Evolutionary conservation across 306 rosid species (phyloP).

Genomic region (Citrullus mucosospermus): DNA sequence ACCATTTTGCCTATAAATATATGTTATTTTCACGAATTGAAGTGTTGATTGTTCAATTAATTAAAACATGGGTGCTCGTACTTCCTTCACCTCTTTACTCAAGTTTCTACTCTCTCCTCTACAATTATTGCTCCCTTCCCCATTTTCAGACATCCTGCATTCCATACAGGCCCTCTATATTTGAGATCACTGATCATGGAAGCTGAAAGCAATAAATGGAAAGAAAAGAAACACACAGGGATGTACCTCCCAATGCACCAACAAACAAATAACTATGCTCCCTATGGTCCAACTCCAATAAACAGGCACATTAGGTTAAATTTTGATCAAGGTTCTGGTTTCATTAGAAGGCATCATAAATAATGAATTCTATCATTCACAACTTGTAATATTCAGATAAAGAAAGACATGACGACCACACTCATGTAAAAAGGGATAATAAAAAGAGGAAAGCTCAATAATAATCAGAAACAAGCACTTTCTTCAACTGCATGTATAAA

Average conservation of each 20-base stretch:
- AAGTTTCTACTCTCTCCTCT: neutral
- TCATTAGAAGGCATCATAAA: neutral
- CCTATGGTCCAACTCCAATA: neutral
- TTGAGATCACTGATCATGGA: neutral
- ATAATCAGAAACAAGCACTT: neutral
- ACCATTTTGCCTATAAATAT: too few relatives aligned
- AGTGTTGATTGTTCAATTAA: neutral
- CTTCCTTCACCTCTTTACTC: neutral
- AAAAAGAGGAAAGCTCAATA: neutral
- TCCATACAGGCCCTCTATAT: neutral
- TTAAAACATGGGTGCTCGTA: neutral
- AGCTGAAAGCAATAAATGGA: neutral
- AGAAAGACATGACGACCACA: neutral
- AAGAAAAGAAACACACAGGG: neutral
- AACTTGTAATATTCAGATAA: neutral
- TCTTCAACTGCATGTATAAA: neutral
- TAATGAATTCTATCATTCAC: neutral
- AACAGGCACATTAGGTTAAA: neutral
- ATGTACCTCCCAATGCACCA: neutral
- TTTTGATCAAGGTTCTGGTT: neutral
- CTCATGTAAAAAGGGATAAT: neutral
- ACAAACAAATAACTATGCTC: neutral
- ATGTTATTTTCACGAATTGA: neutral
- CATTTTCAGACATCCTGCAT: neutral
- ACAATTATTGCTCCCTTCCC: neutral